phyloP scores from a whole-genome alignment of 1,139 yeast species.

The Debaryomyces sp. region DNA sequence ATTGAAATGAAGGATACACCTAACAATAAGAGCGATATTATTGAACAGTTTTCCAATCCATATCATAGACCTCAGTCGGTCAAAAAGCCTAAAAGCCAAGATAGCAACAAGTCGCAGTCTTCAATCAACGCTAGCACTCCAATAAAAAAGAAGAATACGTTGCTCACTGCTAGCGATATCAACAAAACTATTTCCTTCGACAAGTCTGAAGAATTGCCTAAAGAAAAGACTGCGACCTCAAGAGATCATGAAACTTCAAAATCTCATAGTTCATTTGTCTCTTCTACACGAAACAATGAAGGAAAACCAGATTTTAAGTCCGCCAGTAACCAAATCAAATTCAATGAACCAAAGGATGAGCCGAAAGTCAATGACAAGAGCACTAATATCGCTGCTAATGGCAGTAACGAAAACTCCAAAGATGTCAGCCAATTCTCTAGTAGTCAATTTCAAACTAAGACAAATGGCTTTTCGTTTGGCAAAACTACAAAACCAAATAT shows the following conservation, averaged over 20 bases:
- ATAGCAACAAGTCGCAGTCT: not conserved
- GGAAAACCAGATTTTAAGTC: not conserved
- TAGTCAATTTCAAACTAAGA: not conserved
- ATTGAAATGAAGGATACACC: slow-evolving; percentile 13
- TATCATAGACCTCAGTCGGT: slow-evolving; percentile 38
- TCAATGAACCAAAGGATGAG: not conserved
- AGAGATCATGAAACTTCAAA: slow-evolving; percentile 11
- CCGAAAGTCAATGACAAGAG: not conserved
- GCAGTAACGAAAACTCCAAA: not conserved
- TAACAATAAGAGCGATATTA: slow-evolving; percentile 5
- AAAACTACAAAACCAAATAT: slow-evolving; percentile 16
- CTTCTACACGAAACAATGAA: not conserved
- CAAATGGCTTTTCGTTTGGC: slow-evolving; percentile 10
- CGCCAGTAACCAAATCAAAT: not conserved
- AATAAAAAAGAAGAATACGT: slow-evolving; percentile 11
- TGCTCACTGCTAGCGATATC: slow-evolving; percentile 40
- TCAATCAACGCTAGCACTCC: slow-evolving; percentile 8
- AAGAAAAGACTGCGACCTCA: slow-evolving; percentile 12
- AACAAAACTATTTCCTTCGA: slow-evolving; percentile 39
- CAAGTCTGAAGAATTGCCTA: slow-evolving; percentile 31
- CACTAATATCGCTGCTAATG: not conserved
- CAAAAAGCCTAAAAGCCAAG: slow-evolving; percentile 19
- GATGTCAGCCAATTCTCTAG: not conserved
- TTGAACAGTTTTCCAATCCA: slow-evolving; percentile 53
- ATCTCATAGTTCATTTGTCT: not conserved